Conservation (phyloP, 768 basidiomycete genomes). For the Agaricus subrufescens region DNA sequence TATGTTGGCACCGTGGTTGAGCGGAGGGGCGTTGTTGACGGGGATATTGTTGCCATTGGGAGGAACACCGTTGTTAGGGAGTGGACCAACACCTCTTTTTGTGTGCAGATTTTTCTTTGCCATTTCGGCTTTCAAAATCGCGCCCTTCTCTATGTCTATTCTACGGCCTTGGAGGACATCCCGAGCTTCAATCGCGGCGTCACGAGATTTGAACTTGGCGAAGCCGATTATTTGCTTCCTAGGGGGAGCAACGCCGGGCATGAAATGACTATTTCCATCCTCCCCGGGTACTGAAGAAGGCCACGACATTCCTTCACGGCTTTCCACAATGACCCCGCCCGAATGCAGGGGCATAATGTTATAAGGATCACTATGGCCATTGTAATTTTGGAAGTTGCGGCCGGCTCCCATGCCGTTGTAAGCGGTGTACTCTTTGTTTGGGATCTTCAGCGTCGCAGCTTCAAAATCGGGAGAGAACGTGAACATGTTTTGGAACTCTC, state of each 20-base stretch:
- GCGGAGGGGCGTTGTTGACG: constrained; percentile 13
- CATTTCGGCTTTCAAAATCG: constrained; percentile 97
- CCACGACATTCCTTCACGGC: constrained; percentile 74
- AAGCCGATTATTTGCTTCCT: constrained; percentile 98
- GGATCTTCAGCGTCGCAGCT: constrained; percentile 96
- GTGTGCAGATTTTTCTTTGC: constrained; percentile 99
- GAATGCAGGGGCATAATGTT: constrained; percentile 81
- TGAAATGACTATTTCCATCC: constrained; percentile 24
- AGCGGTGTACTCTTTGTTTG: constrained; percentile 83
- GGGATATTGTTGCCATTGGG: constrained; percentile 17
- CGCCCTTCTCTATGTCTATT: constrained; percentile 90
- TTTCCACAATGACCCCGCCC: constrained; percentile 79
- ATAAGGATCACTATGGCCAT: constrained; percentile 74
- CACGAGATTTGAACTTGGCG: constrained; percentile 87
- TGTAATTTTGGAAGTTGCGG: constrained; percentile 27
- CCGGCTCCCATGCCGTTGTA: constrained; percentile 30
- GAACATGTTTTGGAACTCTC: constrained; percentile 99
- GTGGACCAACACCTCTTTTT: constrained; percentile 81
- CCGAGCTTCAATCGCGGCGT: constrained; percentile 82
- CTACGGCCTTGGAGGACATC: constrained; percentile 86
- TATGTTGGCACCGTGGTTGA: constrained; percentile 13
- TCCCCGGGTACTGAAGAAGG: constrained; percentile 37
- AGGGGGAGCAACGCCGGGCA: constrained; percentile 43
- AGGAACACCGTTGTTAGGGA: constrained; percentile 28
- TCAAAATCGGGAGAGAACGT: constrained; percentile 95